Conservation (phyloP, 306 rosid genomes). For the Begonia fuchsioides region DNA sequence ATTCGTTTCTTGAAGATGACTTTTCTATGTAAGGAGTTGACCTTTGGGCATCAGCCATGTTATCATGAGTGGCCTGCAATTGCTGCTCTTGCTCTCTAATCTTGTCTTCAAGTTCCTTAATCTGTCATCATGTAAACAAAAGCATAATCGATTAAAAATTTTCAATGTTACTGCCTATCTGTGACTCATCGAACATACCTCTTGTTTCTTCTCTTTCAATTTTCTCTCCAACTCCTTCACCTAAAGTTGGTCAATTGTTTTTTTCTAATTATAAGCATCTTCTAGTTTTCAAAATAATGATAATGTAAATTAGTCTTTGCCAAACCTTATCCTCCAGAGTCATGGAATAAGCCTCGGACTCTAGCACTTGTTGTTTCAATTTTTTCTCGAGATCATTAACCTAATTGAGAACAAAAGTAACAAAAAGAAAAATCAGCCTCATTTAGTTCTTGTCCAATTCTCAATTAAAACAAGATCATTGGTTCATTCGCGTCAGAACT, state of each 20-base stretch:
- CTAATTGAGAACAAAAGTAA: conserved; percentile 19
- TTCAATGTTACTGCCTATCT: too few species aligned
- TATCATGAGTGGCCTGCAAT: conserved; percentile 23
- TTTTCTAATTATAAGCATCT: background rate
- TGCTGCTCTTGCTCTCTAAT: conserved; percentile 40
- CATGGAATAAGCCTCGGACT: conserved; percentile 41
- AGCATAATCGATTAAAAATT: too few species aligned
- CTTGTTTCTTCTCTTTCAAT: conserved; percentile 50
- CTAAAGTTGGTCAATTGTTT: conserved; percentile 21
- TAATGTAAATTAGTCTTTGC: background rate
- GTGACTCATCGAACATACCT: conserved; percentile 28
- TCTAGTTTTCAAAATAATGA: conserved; percentile 1
- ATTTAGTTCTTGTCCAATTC: too few species aligned
- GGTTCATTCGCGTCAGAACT: too few species aligned
- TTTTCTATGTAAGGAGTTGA: conserved; percentile 38
- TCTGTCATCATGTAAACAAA: conserved; percentile 25
- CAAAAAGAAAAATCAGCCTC: background rate
- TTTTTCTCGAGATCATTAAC: conserved; percentile 57
- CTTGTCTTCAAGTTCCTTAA: conserved; percentile 54
- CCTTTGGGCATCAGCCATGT: conserved; percentile 25
- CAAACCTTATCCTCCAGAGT: conserved; percentile 55
- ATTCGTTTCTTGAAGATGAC: conserved; percentile 22
- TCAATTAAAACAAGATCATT: too few species aligned
- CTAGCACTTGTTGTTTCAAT: conserved; percentile 48
- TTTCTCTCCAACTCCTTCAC: conserved; percentile 54